Evolutionary conservation across 1,284 basidiomycete genomes (phyloP).

Genomic region (Vanrija sp.): DNA sequence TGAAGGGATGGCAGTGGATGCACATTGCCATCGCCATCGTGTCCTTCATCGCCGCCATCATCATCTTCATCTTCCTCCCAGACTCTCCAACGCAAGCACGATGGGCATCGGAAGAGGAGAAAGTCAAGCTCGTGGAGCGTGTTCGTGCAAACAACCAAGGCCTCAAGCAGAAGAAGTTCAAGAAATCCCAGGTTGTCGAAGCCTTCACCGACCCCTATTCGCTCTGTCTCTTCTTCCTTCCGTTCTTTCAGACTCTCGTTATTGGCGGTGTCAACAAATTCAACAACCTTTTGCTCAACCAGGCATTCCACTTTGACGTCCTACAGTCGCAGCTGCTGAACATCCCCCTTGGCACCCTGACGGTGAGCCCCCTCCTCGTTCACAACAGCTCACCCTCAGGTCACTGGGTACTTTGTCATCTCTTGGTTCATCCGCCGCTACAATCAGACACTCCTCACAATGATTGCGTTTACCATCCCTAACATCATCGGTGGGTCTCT

Average conservation of each 20-base stretch:
- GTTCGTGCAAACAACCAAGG: slow-evolving; percentile 34
- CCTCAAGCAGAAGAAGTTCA: slow-evolving; percentile 22
- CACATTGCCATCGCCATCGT: slow-evolving; percentile 22
- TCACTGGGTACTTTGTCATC: slow-evolving; percentile 12
- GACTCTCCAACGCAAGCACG: slow-evolving; percentile 24
- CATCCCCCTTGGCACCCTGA: slow-evolving; percentile 21
- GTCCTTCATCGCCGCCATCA: slow-evolving; percentile 5
- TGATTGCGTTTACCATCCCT: slow-evolving; percentile 12
- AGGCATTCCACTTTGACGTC: slow-evolving; percentile 22
- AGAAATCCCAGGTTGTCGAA: not conserved
- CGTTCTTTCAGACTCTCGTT: slow-evolving; percentile 13
- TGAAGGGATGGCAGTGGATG: slow-evolving; percentile 36
- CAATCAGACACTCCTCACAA: not conserved
- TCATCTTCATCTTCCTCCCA: slow-evolving; percentile 24
- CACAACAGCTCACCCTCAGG: not conserved
- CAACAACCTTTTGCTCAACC: slow-evolving; percentile 23
- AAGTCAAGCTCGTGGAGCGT: slow-evolving; percentile 27
- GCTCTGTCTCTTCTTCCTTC: not conserved
- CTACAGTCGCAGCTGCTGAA: slow-evolving; percentile 20
- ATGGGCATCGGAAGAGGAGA: slow-evolving; percentile 27
- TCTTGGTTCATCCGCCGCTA: slow-evolving; percentile 4
- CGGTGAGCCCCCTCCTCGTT: not conserved
- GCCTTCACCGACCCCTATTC: not conserved
- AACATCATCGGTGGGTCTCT: slow-evolving; percentile 8
- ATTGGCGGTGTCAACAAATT: slow-evolving; percentile 34